phyloP scores from a whole-genome alignment of 2,329 filamentous ascomycete genomes.

The Thermochaetoides dissita region DNA sequence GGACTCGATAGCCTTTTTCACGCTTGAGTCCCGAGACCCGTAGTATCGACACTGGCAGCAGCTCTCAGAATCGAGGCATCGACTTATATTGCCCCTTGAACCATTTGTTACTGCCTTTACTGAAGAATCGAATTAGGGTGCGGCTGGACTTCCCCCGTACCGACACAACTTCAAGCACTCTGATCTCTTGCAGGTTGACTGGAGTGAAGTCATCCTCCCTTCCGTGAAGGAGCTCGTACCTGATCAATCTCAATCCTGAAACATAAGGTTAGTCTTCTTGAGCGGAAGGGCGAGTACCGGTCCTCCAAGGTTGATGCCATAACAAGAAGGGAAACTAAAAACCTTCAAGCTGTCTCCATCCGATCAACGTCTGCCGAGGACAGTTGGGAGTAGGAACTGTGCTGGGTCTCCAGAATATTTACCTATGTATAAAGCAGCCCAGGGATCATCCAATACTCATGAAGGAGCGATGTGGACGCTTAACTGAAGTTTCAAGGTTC shows the following conservation, averaged over 20 bases:
- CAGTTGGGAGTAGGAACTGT: conserved; percentile 15
- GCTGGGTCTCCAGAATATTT: conserved; percentile 15
- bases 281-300: conserved; percentile 3
- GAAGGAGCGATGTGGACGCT: too few species aligned
- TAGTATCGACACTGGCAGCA: neutral
- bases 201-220: conserved; percentile 16
- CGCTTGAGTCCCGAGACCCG: neutral
- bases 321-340: neutral
- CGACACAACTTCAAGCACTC: conserved; percentile 37
- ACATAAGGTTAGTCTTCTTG: conserved; percentile 4
- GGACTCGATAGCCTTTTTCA: neutral
- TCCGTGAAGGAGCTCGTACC: conserved; percentile 19
- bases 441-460: too few species aligned
- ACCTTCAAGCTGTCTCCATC: conserved; percentile 5
- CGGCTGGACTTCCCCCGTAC: conserved; percentile 31
- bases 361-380: conserved; percentile 10
- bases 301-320: neutral
- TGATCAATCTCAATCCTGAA: conserved; percentile 20
- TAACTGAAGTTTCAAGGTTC: too few species aligned
- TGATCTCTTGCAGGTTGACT: conserved; percentile 18
- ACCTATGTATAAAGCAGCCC: neutral
- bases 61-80: conserved; percentile 3
- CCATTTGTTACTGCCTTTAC: conserved; percentile 28
- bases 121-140: conserved; percentile 30
- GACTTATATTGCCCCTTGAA: conserved; percentile 13